Percentiles rank a stretch among this genome's conserved stretches.
These are phyloP conservation scores for Nemania serpens DNA, from an alignment of 2,329 filamentous ascomycete species.

Conservation along the genomic window DNA sequence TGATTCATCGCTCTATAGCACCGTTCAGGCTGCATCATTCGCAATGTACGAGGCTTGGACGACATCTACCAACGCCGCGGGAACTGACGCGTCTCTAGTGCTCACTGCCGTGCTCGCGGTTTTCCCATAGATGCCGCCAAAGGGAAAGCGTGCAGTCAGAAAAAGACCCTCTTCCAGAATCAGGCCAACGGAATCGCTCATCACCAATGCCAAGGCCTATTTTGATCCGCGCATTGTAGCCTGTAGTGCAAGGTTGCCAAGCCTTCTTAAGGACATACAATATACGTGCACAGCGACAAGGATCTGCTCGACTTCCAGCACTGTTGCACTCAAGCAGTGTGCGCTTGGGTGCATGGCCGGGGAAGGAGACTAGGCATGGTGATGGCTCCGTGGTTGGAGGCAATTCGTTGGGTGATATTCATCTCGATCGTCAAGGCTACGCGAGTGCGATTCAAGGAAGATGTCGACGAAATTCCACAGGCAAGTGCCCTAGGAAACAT, in stretches of 20 bases:
- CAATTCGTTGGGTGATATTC: slow-evolving; percentile 33
- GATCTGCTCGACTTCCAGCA: slow-evolving; percentile 63
- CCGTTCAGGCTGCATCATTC: slow-evolving; percentile 4
- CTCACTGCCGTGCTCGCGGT: slow-evolving; percentile 59
- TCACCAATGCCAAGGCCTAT: slow-evolving; percentile 37
- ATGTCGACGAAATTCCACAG: slow-evolving; percentile 75
- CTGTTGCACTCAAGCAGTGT: slow-evolving; percentile 37
- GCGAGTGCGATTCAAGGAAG: slow-evolving; percentile 45
- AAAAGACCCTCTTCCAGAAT: slow-evolving; percentile 21
- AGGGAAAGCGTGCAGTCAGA: slow-evolving; percentile 25
- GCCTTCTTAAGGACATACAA: slow-evolving; percentile 49
- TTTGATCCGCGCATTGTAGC: slow-evolving; percentile 36
- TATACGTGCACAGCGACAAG: slow-evolving; percentile 56
- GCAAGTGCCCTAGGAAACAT: slow-evolving; percentile 87
- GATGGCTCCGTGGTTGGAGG: slow-evolving; percentile 32
- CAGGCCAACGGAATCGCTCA: slow-evolving; percentile 30
- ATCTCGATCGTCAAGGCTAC: slow-evolving; percentile 40
- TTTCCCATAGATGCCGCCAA: slow-evolving; percentile 36
- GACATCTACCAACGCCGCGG: neutral
- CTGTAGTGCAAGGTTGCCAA: slow-evolving; percentile 55
- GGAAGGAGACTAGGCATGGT: slow-evolving; percentile 47
- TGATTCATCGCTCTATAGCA: neutral
- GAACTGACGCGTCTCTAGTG: slow-evolving; percentile 39
- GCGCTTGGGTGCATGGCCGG: slow-evolving; percentile 33
- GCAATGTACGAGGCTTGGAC: neutral